Base-by-base conservation (phyloP, 2,329 filamentous ascomycete species). In the Trichoderma sp. region DNA sequence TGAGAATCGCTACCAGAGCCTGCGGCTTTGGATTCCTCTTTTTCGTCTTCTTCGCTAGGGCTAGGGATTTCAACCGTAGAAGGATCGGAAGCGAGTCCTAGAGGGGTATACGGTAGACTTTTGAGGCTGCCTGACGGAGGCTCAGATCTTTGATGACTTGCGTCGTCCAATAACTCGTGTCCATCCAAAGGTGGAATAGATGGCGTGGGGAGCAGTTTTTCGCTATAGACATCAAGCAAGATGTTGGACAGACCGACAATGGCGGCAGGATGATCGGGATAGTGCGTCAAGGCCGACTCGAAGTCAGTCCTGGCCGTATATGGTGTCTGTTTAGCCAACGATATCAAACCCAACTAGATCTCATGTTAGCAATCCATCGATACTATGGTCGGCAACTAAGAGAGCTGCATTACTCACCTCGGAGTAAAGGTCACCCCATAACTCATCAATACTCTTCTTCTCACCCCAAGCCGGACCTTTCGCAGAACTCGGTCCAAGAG, bases 171-270 rank as follows among this genome's bases (percentile, higher is more conserved):
- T 13, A 61, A 21, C 40, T 72, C 72, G 47, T 60, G 49, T 49
- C 68, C 61, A 6, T 77, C 72, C 52, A 88, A 79, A 0, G 79
- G 76, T 2, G 86, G 83, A 4, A 88, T 81, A 72, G 88, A 79
- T 64, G 87, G 81, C 70, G 83, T 83, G 4, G 89, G 89, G 52
- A 91, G 85, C 24, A 92, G 81, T 59, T 88, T 85, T 78, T 92
- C 86, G 73, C 84, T 89, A 80, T 95, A 97, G 24, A 96, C 89
- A 75, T 97, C 94, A 60, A 98, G 86, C 7, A 99, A 85, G 47
- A 98, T 90, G 74, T 92, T 92, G 21, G 93, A 93, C 27, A 99
- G 82, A 0, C 92, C 92, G 43, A 97, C 88, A 29, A 92, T 96
- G 37, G 92, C 93, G 16, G 85, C 84, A 0, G 92, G 86, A 74